Percentiles rank a stretch among this genome's conserved stretches.
phyloP scores from a whole-genome alignment of 495 filamentous ascomycete genomes.

The Thermothielavioides terrestris region DNA sequence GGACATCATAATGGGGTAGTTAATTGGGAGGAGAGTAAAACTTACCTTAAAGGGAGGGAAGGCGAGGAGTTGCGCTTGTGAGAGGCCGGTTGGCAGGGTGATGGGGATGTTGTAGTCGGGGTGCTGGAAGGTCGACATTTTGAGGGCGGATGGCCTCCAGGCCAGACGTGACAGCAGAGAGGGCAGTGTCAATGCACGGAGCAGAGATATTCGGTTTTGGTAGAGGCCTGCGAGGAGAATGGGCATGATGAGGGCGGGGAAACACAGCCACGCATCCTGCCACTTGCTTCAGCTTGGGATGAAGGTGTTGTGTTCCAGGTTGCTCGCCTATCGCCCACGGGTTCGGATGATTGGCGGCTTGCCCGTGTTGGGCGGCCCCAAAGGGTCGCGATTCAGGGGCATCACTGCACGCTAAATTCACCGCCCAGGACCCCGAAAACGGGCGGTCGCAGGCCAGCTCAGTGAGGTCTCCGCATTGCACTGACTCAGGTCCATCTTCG shows the following conservation, averaged over 20 bases:
- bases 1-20: too few relatives aligned
- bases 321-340: background rate
- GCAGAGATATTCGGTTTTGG: background rate
- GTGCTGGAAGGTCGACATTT: constrained; percentile 36
- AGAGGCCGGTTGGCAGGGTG: constrained; percentile 49
- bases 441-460: too few relatives aligned
- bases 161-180: background rate
- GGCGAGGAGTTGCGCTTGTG: constrained; percentile 52
- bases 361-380: too few relatives aligned
- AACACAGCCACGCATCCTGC: background rate
- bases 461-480: too few relatives aligned
- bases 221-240: constrained; percentile 1
- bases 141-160: background rate
- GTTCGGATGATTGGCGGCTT: too few relatives aligned
- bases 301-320: background rate
- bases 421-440: too few relatives aligned
- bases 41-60: constrained; percentile 61
- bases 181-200: background rate
- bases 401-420: too few relatives aligned
- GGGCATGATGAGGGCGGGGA: constrained; percentile 1
- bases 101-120: constrained; percentile 40
- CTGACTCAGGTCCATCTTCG: too few relatives aligned
- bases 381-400: too few relatives aligned
- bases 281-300: background rate
- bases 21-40: too few relatives aligned